Base-by-base conservation (phyloP, 495 filamentous ascomycete genomes). In the Cudoniella acicularis region DNA sequence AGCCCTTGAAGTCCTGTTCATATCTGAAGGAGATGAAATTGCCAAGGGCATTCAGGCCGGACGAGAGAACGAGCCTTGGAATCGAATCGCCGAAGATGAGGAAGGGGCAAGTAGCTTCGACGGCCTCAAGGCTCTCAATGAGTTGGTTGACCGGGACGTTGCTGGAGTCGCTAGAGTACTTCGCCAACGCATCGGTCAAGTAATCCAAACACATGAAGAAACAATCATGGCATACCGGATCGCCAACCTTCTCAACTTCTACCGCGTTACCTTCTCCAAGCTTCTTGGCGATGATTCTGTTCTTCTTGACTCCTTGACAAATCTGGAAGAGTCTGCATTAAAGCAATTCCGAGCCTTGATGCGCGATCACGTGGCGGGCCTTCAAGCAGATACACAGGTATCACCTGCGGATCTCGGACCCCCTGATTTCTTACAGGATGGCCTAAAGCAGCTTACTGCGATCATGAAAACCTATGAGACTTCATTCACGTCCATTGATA, bases 201-300 rank as follows among this genome's bases (percentile, higher is more conserved):
- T 95, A 25, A 88, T 97, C 30, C 90, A 96, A 64, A 89, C 87
- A 52, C 91, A 96, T 66, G 94, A 97, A 58, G 91, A 96, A 54
- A 85, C 90, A 0, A 87, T 93, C 22, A 76, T 92, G 46, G 87
- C 90, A 51, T 99, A 96, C 77, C 91, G 90, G 65, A 86, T 96
- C 40, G 86, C 89, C 17, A 96, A 95, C 59, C 73, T 98, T 1
- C 80, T 98, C 27, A 81, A 82, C 49, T 99, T 98, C 73, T 99
- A 99, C 74, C 85, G 83, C 49, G 77, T 80, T 41, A 98, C 90
- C 1, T 96, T 98, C 63, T 77, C 83, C 9, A 90, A 84, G 66
- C 73, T 99, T 1, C 75, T 98, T 0, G 88, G 89, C 21, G 62
- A 79, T 3, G 77, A 86, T 10, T 89, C 91, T 0, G 77, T 77